A percentile compares a stretch with the other conserved stretches of the same genome.
These are phyloP conservation scores for Cladosporium austrohemisphaericum DNA, from an alignment of 2,329 filamentous ascomycete genomes.

Conservation along the genomic window DNA sequence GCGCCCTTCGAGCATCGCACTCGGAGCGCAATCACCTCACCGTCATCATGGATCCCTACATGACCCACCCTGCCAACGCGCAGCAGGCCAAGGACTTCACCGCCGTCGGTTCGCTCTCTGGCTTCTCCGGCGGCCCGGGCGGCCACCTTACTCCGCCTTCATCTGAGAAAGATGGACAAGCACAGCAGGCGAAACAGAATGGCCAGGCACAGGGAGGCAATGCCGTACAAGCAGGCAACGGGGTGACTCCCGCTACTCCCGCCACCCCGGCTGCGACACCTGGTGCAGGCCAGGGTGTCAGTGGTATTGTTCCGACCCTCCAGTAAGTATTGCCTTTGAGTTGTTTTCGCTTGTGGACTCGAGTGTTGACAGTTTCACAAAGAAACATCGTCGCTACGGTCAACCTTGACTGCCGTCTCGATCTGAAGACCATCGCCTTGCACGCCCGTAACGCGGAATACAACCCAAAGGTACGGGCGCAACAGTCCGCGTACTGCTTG, in stretches of 20 bases:
- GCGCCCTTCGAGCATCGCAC: constrained; percentile 10
- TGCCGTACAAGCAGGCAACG: constrained; percentile 50
- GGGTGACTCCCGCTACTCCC: constrained; percentile 71
- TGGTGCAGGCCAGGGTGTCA: constrained; percentile 74
- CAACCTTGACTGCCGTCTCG: constrained; percentile 93
- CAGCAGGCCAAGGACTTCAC: constrained; percentile 95
- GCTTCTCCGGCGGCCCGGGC: constrained; percentile 71
- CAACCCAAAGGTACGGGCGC: constrained; percentile 78
- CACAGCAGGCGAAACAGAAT: constrained; percentile 47
- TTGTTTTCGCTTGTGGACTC: constrained; percentile 29
- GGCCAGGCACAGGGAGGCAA: constrained; percentile 53
- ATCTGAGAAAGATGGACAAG: constrained; percentile 63
- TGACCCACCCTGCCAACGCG: constrained; percentile 86
- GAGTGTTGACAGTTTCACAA: constrained; percentile 36
- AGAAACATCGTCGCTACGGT: constrained; percentile 99
- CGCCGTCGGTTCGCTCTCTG: constrained; percentile 80
- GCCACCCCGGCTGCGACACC: constrained; percentile 89
- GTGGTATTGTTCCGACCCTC: constrained; percentile 86
- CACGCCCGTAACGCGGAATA: constrained; percentile 98
- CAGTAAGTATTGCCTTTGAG: constrained; percentile 72
- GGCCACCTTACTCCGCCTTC: constrained; percentile 78
- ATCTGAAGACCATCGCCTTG: constrained; percentile 97
- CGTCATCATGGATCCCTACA: constrained; percentile 70
- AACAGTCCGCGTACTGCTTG: constrained; percentile 25
- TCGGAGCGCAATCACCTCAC: constrained; percentile 17